A percentile compares a stretch with the other conserved stretches of the same genome.
Evolutionary conservation across 331 rosid species (phyloP).

Genomic region (Quercus tomentella): DNA sequence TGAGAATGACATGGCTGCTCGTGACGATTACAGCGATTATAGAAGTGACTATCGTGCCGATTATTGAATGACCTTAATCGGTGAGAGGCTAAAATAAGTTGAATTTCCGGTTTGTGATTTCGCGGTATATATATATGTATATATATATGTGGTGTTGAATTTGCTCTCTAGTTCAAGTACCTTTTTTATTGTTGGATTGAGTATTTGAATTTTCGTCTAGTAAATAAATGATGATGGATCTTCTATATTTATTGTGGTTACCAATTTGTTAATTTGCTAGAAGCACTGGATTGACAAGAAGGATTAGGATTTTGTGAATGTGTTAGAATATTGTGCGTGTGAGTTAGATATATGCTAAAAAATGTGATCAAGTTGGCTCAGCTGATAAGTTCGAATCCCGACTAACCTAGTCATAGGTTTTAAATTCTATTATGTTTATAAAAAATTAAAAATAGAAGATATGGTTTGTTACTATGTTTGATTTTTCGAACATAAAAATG

Average conservation of each 20-base stretch:
- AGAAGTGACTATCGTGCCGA: slow-evolving; percentile 31
- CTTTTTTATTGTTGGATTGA: neutral
- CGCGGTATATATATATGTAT: neutral
- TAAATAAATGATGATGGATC: neutral
- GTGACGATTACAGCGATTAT: slow-evolving; percentile 58
- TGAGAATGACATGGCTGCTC: slow-evolving; percentile 39
- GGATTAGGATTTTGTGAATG: neutral
- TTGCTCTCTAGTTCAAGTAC: neutral
- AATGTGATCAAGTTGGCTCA: too few species aligned
- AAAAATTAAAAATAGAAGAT: neutral
- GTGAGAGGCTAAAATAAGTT: neutral
- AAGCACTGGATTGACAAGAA: too few species aligned
- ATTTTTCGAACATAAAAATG: neutral
- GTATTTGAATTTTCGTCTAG: neutral
- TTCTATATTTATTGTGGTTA: neutral
- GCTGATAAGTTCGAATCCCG: too few species aligned
- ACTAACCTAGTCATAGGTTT: too few species aligned
- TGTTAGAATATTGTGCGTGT: neutral
- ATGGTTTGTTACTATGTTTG: neutral
- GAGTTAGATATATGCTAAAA: too few species aligned
- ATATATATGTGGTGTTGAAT: neutral
- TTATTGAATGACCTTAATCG: neutral
- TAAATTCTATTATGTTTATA: too few species aligned
- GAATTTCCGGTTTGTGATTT: neutral
- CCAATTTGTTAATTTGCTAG: too few species aligned